Evolutionary conservation across 148 eudicot genomes (phyloP), one percentile per base, ranked within the genome.

Genomic region (Rhododendron simsii): DNA sequence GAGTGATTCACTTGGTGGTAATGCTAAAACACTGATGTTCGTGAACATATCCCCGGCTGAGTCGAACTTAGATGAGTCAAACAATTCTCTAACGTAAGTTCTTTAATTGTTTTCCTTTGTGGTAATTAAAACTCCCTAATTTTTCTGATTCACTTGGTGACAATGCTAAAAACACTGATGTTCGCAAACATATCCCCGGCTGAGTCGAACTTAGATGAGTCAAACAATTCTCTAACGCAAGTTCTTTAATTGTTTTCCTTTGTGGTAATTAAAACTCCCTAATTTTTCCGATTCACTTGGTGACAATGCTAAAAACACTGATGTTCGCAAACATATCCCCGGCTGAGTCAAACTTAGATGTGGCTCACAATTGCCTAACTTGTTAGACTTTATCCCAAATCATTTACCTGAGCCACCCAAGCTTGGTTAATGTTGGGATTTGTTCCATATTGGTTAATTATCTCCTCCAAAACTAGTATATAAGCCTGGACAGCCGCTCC

Each of bases 1-100:
- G 99, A 95, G 98, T 76, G 99, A 98, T 91, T 98, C 98, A 23
- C 91, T 98, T 69, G 99, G 99, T 39, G 99, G 99, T 30, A 98
- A 98, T 87, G 98, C 99, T 41, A 98, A 98, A 89, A 98, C 99
- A 13, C 87, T 98, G 71, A 98, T 98, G 99, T 98, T 98, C 80
- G 99, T 98, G 6, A 98, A 98, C 77, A 89, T 95, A 33, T 98
- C 99, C 79, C 98, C 99, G 0, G 99, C 98, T 11, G 93, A 94
- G 85, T 94, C 98, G 75, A 98, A 98, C 90, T 87, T 98, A 87
- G 99, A 98, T 4, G 99, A 98, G 90, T 92, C 95, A 11, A 91
- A 94, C 92, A 98, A 98, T 89, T 98, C 99, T 47, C 89, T 98
- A 39, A 90, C 89, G 99, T 98, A 94, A 35, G 95, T 89, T 88